These are phyloP conservation scores for Kwoniella dendrophila DNA, from an alignment of 768 basidiomycete genomes.

Conservation along the genomic window DNA sequence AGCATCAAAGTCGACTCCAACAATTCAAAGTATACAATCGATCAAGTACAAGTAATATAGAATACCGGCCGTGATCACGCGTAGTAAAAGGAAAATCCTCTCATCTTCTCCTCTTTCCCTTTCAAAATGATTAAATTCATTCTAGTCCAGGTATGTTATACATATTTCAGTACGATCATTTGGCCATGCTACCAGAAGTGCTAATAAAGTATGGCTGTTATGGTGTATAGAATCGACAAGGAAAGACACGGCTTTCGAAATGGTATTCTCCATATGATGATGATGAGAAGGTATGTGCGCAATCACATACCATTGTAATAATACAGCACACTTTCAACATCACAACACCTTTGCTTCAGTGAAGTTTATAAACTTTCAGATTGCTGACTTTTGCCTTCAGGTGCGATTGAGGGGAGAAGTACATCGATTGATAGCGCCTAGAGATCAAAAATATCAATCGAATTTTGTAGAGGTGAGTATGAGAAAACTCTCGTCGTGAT, in stretches of 20 bases:
- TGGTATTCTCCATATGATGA: constrained; percentile 99
- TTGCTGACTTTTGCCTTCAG: no score
- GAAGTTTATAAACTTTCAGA: no score
- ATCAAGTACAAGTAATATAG: no score
- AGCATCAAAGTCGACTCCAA: no score
- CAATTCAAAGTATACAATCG: no score
- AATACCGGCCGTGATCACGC: no score
- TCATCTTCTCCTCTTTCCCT: not conserved
- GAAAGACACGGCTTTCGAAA: constrained; percentile 94
- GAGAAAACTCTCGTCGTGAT: not conserved
- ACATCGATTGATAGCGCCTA: constrained; percentile 88
- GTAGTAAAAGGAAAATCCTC: no score
- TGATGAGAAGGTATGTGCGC: constrained; percentile 80
- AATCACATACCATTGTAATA: not conserved
- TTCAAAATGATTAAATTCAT: constrained; percentile 91
- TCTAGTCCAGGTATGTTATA: constrained; percentile 73
- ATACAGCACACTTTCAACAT: not conserved
- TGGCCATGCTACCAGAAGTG: not conserved
- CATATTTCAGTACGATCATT: no score
- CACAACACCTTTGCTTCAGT: no score
- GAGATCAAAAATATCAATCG: constrained; percentile 98
- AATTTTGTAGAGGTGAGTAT: constrained; percentile 92
- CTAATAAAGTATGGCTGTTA: no score
- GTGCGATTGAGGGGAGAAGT: constrained; percentile 94
- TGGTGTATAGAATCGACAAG: constrained; percentile 81